Evolutionary conservation across 2,329 filamentous ascomycete genomes (phyloP), one percentile per base, ranked within the genome.

Genomic region (Fusarium gaditjirri): DNA sequence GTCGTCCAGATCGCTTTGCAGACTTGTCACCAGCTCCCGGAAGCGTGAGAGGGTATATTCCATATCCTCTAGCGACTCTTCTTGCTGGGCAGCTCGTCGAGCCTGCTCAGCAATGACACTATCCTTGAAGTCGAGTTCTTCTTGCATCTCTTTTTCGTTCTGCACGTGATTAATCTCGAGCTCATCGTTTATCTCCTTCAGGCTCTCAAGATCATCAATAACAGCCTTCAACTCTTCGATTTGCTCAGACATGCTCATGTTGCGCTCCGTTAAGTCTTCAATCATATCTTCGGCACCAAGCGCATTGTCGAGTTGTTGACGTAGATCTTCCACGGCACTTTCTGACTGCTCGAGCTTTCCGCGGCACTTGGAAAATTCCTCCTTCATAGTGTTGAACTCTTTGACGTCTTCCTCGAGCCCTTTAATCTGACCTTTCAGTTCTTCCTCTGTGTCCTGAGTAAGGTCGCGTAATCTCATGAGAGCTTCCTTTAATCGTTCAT

Each of bases 151-250:
- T 80, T 95, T 97, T 80, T 97, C 94, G 39, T 94, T 93, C 78
- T 98, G 94, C 8, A 96, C 89, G 78, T 98, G 95, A 78, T 97
- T 97, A 76, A 94, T 89, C 80, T 98, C 95, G 7, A 99, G 89
- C 81, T 99, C 96, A 77, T 98, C 95, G 75, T 94, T 97, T 75
- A 98, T 90, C 79, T 99, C 95, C 79, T 94, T 95, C 58, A 98
- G 84, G 67, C 89, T 94, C 80, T 98, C 94, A 16, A 98, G 87
- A 72, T 98, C 95, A 70, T 95, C 92, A 68, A 98, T 92, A 12
- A 92, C 90, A 23, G 90, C 90, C 77, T 92, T 92, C 56, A 98
- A 88, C 78, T 97, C 92, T 69, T 94, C 92, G 46, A 98, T 91
- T 78, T 94, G 89, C 80, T 97, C 93, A 39, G 91, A 90, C 79